Base-by-base conservation (phyloP, 2,329 filamentous ascomycete genomes). In the Fusarium nisikadoi region DNA sequence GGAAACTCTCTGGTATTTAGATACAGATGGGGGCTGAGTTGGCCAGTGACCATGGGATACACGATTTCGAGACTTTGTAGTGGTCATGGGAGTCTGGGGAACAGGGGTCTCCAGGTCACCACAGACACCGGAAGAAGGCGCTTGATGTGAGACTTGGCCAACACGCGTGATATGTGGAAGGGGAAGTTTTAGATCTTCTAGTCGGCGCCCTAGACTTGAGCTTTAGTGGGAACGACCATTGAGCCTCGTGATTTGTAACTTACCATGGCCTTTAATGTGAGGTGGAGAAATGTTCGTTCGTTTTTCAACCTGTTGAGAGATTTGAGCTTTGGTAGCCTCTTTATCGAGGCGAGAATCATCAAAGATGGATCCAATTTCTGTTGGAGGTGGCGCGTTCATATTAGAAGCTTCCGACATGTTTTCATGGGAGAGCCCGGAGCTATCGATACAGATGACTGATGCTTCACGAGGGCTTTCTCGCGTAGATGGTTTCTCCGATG, bases 61-160 rank as follows among this genome's bases (percentile, higher is more conserved):
- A 29, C n/a, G 43, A 27, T 46, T 43, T 25, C 29, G 23, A 29
- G 38, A 45, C 14, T 55, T 67, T 20, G 54, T 33, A 33, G 63
- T 39, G 31, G 63, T 54, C 14, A 36, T 46, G 17, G 78, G 73
- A 36, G 71, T 77, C 43, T 68, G 70, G 16, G 74, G 72, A 56
- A 61, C 64, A 31, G 79, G 79, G 12, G 67, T 46, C 59, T 81
- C 79, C 25, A 81, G 67, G 41, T 81, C 80, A 17, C 79, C 80
- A 46, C 79, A 81, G n/a, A 53, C 42, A 36, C 75, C 79, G 8
- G 63, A 62, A 31, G 78, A 69, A 9, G 75, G 68, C 7, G 64
- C 56, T 13, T 57, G 59, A 19, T 57, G 58, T 13, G 47, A 50
- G 14, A 41, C 9, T 46, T 50, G 41, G 61, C 19, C 42, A 17